Base-by-base conservation (phyloP, 768 basidiomycete species). In the Lenzites betulinus region DNA sequence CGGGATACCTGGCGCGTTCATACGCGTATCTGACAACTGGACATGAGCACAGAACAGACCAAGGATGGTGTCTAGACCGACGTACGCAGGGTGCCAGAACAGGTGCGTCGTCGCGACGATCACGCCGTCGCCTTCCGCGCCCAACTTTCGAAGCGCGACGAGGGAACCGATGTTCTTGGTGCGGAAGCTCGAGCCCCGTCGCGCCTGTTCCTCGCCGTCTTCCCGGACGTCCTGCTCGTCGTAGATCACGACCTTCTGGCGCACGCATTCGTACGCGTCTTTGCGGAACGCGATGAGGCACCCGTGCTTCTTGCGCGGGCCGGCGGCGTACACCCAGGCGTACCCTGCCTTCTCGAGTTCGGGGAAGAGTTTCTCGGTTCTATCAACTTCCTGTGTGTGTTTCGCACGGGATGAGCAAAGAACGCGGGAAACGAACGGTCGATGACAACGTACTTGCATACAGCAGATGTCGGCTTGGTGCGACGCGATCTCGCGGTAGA, bases 61-160 rank as follows among this genome's bases (percentile, higher is more conserved):
- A 42, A 33, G 26, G 44, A 35, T 49, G 41, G 39, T 16, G 22
- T 25, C 12, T 43, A 64, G 3, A 50, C 12, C 26, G 35, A 76
- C 83, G 59, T 74, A 93, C 87, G 81, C 83, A 6, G 94, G 94
- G 74, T 96, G 94, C 95, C 95, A 98, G 73, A 97, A 98, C 23
- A 96, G 77, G 76, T 98, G 95, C 0, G 95, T 95, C 1, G 95
- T 97, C 2, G 86, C 92, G 15, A 95, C 76, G 41, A 96, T 75
- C 35, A 93, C 72, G 4, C 94, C 92, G 39, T 77, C 74, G 7
- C 69, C 59, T 26, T 75, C 66, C 16, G 77, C 66, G 9, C 72
- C 74, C 7, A 75, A 70, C 46, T 75, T 76, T 64, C 78, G 76
- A 53, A 98, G 75, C 1, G 88, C 89, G 20, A 92, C 81, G 28